phyloP scores from a whole-genome alignment of 2,329 filamentous ascomycete genomes.

The Dryadomyces quercivorus region DNA sequence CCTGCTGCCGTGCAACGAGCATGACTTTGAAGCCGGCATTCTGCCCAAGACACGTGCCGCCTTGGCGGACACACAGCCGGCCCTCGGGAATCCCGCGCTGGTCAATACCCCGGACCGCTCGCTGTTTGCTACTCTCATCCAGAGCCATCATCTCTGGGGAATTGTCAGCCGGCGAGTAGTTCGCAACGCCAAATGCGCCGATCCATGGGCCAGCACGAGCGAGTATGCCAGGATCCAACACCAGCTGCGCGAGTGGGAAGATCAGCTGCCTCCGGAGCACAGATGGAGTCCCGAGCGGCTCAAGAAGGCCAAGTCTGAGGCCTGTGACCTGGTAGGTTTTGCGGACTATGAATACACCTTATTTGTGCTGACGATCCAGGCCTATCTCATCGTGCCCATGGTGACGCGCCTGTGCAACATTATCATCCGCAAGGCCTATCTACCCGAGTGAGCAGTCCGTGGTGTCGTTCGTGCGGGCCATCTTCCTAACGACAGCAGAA shows the following conservation, averaged over 20 bases:
- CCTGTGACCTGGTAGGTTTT: constrained; percentile 33
- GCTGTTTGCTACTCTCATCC: constrained; percentile 42
- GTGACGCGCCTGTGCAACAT: constrained; percentile 44
- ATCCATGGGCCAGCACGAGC: constrained; percentile 34
- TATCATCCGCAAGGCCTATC: constrained; percentile 39
- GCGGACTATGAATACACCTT: no score
- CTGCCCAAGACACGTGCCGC: constrained; percentile 38
- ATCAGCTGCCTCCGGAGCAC: constrained; percentile 32
- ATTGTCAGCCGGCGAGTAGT: constrained; percentile 36
- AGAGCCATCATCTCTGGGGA: constrained; percentile 43
- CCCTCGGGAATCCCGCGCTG: constrained; percentile 30
- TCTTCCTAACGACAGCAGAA: constrained; percentile 16
- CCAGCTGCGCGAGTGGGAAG: constrained; percentile 35
- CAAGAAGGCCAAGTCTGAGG: constrained; percentile 32
- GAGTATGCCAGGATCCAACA: constrained; percentile 32
- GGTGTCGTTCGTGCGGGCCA: not conserved
- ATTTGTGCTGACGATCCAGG: constrained; percentile 27
- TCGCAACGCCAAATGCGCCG: constrained; percentile 27
- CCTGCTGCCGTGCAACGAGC: constrained; percentile 39
- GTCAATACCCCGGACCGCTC: constrained; percentile 32
- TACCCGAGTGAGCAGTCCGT: constrained; percentile 40
- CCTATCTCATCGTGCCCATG: constrained; percentile 43
- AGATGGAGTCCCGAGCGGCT: constrained; percentile 31
- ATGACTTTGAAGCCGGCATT: constrained; percentile 34
- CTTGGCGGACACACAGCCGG: constrained; percentile 39